Evolutionary conservation across 371 early-diverging fungal genomes (phyloP), one percentile per base, ranked within the genome.

Genomic region (Coemansia sp.): DNA sequence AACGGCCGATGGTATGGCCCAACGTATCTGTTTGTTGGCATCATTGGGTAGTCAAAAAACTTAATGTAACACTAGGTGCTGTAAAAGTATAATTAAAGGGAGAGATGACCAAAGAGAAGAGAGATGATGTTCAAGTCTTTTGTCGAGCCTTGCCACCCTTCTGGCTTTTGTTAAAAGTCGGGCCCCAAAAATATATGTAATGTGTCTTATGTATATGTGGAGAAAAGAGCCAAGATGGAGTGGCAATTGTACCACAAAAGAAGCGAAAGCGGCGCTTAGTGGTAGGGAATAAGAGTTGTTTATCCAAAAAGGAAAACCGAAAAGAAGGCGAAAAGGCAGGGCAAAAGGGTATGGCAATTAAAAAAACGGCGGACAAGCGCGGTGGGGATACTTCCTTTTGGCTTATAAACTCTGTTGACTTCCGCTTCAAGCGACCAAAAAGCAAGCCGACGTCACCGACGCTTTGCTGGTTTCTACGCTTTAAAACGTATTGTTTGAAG

Each of bases 1-100:
- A 53, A 53, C 23, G 53, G 53, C 53, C 21, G 53, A 21, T 53
- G 53, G 21, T 53, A 53, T 5, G 53, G 53, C 53, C 53, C 53
- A 53, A 23, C 9, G 53, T 53, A 24, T 15, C 53, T 53, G 53
- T 24, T 44, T 44, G 44, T 53, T 21, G 53, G 53, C 53, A 53
- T 53, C 53, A 53, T 53, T 9, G 21, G 8, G 11, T 9, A 9
- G 36, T 36, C 36, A 36, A 11, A 11, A 36, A 36, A 11, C 11
- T 11, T 36, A 36, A 36, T 36, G 11, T 36, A 36, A 36, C 36
- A 36, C 19, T n/a, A 51, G 13, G 51, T 51, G 17, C 21, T 51
- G 51, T 17, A 53, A 53, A 21, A 12, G 24, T 53, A 53, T 24
- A 53, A 49, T n/a, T 49, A 49, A 49, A 49, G 19, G 7, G 51